These are phyloP conservation scores for Saksenaea vasiformis DNA, from an alignment of 371 early-diverging fungal genomes.

Conservation along the genomic window DNA sequence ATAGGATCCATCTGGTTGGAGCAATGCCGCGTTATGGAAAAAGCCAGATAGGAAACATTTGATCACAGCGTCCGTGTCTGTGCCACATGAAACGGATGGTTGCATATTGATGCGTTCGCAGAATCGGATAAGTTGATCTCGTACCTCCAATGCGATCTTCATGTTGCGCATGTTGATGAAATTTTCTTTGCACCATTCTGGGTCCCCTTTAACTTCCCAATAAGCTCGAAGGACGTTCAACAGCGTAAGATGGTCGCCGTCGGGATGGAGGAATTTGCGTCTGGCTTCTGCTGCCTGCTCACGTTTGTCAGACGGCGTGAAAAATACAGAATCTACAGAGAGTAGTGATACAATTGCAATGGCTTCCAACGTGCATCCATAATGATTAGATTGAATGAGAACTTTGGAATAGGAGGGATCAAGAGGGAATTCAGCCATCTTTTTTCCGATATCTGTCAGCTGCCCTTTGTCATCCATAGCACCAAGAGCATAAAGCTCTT, in stretches of 20 bases:
- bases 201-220: constrained; percentile 71
- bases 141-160: constrained; percentile 86
- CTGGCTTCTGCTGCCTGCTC: constrained; percentile 85
- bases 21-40: constrained; percentile 85
- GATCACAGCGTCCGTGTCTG: constrained; percentile 72
- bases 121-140: constrained; percentile 81
- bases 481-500: constrained; percentile 87
- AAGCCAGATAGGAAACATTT: constrained; percentile 90
- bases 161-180: constrained; percentile 86
- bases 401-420: constrained; percentile 92
- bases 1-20: constrained; percentile 90
- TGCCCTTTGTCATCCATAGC: constrained; percentile 85
- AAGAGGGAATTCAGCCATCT: constrained; percentile 93
- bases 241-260: constrained; percentile 91
- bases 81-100: constrained; percentile 64
- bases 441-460: constrained; percentile 82
- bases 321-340: constrained; percentile 90
- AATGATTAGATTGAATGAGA: constrained; percentile 74
- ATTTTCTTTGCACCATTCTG: constrained; percentile 90
- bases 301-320: constrained; percentile 83
- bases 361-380: constrained; percentile 81
- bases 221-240: constrained; percentile 84
- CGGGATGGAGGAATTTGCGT: constrained; percentile 70
- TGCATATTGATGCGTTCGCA: constrained; percentile 72
- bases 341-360: constrained; percentile 88